phyloP scores from a whole-genome alignment of 768 basidiomycete species.

The Lentinula sp. region DNA sequence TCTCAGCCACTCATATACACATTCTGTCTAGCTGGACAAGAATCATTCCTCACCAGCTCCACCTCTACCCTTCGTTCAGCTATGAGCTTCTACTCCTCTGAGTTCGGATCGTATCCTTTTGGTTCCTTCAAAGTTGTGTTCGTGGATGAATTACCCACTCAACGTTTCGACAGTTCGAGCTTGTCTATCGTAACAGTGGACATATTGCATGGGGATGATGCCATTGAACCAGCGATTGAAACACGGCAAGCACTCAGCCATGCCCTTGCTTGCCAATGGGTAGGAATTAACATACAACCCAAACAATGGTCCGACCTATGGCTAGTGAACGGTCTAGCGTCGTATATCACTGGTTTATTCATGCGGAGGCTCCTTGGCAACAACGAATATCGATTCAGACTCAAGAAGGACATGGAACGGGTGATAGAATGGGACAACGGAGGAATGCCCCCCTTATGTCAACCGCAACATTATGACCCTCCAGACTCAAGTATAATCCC shows the following conservation, averaged over 20 bases:
- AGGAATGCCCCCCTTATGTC: constrained; percentile 87
- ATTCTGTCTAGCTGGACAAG: constrained; percentile 89
- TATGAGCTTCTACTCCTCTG: constrained; percentile 87
- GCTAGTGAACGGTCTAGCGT: constrained; percentile 91
- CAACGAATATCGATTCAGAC: constrained; percentile 92
- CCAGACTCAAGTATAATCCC: constrained; percentile 74
- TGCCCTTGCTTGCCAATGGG: constrained; percentile 93
- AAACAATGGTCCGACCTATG: constrained; percentile 92
- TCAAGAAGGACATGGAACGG: constrained; percentile 96
- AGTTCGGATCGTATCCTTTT: constrained; percentile 96
- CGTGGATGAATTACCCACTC: constrained; percentile 80
- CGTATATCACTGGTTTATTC: constrained; percentile 88
- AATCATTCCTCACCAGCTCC: constrained; percentile 61
- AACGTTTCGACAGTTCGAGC: constrained; percentile 81
- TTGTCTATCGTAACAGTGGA: constrained; percentile 76
- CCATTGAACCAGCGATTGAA: constrained; percentile 91
- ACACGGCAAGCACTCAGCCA: constrained; percentile 82
- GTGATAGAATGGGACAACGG: constrained; percentile 86
- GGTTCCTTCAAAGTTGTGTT: constrained; percentile 92
- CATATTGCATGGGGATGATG: constrained; percentile 78
- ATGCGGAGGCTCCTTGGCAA: constrained; percentile 84
- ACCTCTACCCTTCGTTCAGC: constrained; percentile 77
- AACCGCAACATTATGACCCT: constrained; percentile 79
- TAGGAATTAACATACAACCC: constrained; percentile 92
- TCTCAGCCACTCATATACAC: constrained; percentile 78